A percentile compares a stretch with the other conserved stretches of the same genome.
These are phyloP conservation scores for Rhododendron ovatum DNA, from an alignment of 148 eudicot species.

Conservation along the genomic window DNA sequence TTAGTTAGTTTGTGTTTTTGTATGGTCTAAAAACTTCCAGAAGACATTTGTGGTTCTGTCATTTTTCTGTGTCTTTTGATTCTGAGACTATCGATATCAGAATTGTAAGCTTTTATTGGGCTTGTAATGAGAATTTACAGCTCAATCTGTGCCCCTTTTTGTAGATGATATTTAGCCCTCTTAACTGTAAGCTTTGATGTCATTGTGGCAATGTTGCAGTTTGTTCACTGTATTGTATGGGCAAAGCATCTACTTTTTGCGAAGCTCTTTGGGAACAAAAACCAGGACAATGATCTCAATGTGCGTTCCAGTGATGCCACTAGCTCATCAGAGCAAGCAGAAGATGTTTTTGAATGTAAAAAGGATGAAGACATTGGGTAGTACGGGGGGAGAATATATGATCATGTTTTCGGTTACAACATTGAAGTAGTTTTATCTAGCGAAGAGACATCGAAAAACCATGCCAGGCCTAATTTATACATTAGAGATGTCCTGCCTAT, in stretches of 20 bases:
- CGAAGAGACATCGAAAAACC: conserved; percentile 94
- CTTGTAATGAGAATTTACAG: background rate
- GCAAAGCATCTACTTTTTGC: conserved; percentile 95
- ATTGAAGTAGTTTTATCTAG: conserved; percentile 84
- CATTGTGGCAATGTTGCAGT: conserved; percentile 44
- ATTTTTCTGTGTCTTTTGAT: conserved; percentile 7
- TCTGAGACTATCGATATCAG: background rate
- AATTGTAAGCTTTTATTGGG: background rate
- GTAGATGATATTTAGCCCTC: background rate
- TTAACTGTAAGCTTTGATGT: conserved; percentile 9
- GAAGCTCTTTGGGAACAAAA: conserved; percentile 86
- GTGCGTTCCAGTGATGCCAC: conserved; percentile 80
- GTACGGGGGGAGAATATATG: conserved; percentile 77
- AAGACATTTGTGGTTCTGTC: background rate
- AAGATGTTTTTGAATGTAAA: conserved; percentile 76
- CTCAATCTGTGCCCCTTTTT: background rate
- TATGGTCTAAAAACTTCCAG: background rate
- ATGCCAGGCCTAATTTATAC: conserved; percentile 69
- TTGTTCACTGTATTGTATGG: conserved; percentile 99
- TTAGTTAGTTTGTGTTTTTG: background rate
- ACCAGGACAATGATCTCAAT: conserved; percentile 91
- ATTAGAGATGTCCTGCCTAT: conserved; percentile 45
- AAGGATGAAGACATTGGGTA: conserved; percentile 61
- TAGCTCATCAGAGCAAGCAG: conserved; percentile 60
- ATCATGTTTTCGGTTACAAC: conserved; percentile 95